Evolutionary conservation across 495 filamentous ascomycete species (phyloP).

Genomic region (Penicillium taxi): DNA sequence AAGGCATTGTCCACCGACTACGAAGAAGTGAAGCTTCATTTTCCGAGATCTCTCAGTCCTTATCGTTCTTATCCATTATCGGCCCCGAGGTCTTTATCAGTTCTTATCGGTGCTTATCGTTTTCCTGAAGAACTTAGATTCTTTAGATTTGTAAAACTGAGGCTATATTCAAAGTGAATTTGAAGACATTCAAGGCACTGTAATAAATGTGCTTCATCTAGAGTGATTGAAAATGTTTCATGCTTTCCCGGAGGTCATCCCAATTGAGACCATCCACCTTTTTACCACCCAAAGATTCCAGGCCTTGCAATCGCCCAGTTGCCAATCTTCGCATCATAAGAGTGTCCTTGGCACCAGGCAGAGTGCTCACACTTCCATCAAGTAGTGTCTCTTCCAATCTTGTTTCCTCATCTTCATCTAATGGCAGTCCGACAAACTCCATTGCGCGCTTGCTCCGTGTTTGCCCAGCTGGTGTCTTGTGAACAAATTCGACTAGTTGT

Average conservation of each 20-base stretch:
- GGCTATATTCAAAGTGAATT: too few species aligned
- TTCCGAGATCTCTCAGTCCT: too few species aligned
- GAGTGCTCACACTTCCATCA: slow-evolving; percentile 51
- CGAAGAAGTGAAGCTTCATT: too few species aligned
- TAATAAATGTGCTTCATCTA: too few species aligned
- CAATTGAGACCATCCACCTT: slow-evolving; percentile 48
- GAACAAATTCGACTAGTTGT: slow-evolving; percentile 55
- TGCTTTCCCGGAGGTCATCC: slow-evolving; percentile 39
- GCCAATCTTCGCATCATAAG: slow-evolving; percentile 59
- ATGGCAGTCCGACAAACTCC: slow-evolving; percentile 63
- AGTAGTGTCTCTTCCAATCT: slow-evolving; percentile 64
- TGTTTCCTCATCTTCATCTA: slow-evolving; percentile 57
- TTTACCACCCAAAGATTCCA: slow-evolving; percentile 38
- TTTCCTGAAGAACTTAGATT: too few species aligned
- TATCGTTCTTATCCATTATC: too few species aligned
- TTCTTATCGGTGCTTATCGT: too few species aligned
- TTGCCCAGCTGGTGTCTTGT: slow-evolving; percentile 38
- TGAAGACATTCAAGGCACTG: too few species aligned
- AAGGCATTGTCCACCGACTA: too few species aligned
- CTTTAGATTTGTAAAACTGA: too few species aligned
- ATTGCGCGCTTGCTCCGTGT: slow-evolving; percentile 48
- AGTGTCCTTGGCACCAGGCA: slow-evolving; percentile 58
- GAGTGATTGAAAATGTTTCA: too few species aligned
- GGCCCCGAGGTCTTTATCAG: too few species aligned
- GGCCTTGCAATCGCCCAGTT: slow-evolving; percentile 39